Evolutionary conservation across 1,284 basidiomycete species (phyloP).

Genomic region (Pterulicium gracile): DNA sequence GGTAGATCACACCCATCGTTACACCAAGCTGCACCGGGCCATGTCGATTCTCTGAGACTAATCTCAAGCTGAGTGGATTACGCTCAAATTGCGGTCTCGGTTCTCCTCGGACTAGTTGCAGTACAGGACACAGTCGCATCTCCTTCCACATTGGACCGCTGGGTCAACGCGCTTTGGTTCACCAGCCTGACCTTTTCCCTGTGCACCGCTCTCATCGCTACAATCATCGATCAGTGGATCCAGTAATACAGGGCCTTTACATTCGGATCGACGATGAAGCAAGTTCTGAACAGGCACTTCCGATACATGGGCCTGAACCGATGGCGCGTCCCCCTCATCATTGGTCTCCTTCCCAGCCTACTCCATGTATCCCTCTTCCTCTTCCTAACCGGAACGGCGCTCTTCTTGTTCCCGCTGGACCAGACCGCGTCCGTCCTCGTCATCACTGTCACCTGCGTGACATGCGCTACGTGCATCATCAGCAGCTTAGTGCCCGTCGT

Average conservation of each 20-base stretch:
- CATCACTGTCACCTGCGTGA: no score
- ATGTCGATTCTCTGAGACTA: no score
- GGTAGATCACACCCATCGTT: no score
- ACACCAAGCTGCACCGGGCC: no score
- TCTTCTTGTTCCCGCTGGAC: no score
- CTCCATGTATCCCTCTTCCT: constrained; percentile 10
- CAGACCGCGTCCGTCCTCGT: no score
- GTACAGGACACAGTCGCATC: neutral
- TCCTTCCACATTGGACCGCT: neutral
- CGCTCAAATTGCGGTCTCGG: constrained; percentile 3
- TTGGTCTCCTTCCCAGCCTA: constrained; percentile 8
- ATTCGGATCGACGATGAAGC: constrained; percentile 6
- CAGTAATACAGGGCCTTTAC: constrained; percentile 9
- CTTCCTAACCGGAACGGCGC: constrained; percentile 10
- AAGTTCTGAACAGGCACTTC: constrained; percentile 8
- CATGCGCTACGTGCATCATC: no score
- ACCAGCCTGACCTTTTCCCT: constrained; percentile 11
- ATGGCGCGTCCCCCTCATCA: constrained; percentile 8
- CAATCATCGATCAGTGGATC: constrained; percentile 14
- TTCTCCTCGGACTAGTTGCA: constrained; percentile 4
- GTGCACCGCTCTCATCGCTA: constrained; percentile 11
- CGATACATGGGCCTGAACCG: constrained; percentile 7
- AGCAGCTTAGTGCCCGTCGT: no score
- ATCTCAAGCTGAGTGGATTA: no score
- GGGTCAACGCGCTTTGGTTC: constrained; percentile 14